phyloP scores from a whole-genome alignment of 169 alveolate genomes.

The Eimeria mitis region DNA sequence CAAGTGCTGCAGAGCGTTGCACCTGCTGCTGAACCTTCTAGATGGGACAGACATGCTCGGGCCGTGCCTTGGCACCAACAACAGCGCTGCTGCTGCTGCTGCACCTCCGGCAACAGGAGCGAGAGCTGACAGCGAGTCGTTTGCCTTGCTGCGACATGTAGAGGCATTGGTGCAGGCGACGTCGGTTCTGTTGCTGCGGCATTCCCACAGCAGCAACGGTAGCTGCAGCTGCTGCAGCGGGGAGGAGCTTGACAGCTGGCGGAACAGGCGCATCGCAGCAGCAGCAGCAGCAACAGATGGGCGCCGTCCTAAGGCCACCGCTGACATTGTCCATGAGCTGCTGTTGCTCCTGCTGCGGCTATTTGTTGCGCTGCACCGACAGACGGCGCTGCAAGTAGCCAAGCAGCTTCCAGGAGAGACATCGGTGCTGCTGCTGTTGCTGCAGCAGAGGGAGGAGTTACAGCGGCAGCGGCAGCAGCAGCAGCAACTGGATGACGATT shows the following conservation, averaged over 20 bases:
- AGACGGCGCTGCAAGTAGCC: constrained; percentile 31
- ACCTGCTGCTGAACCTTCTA: constrained; percentile 28
- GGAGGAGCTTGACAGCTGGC: constrained; percentile 4
- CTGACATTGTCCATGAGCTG: constrained; percentile 23
- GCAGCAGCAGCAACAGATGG: constrained; percentile 56
- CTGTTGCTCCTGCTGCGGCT: constrained; percentile 69
- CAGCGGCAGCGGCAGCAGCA: constrained; percentile 65
- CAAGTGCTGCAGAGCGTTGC: constrained; percentile 54
- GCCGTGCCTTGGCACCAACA: constrained; percentile 15
- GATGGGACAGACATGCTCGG: constrained; percentile 15
- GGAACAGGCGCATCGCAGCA: constrained; percentile 15
- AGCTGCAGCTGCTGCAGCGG: constrained; percentile 31
- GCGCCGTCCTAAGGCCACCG: neutral
- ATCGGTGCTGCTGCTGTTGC: constrained; percentile 55
- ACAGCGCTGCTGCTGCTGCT: constrained; percentile 2
- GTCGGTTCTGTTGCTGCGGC: constrained; percentile 14
- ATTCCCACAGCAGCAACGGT: neutral
- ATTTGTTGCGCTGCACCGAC: constrained; percentile 45
- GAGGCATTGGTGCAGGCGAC: constrained; percentile 30
- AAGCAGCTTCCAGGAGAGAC: constrained; percentile 47
- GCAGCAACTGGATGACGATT: constrained; percentile 48
- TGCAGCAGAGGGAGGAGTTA: constrained; percentile 48
- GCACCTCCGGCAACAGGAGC: constrained; percentile 3
- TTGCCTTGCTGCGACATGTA: neutral
- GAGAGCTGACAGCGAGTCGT: neutral